Base-by-base conservation (phyloP, 768 basidiomycete species). In the Leucocoprinus birnbaumii region DNA sequence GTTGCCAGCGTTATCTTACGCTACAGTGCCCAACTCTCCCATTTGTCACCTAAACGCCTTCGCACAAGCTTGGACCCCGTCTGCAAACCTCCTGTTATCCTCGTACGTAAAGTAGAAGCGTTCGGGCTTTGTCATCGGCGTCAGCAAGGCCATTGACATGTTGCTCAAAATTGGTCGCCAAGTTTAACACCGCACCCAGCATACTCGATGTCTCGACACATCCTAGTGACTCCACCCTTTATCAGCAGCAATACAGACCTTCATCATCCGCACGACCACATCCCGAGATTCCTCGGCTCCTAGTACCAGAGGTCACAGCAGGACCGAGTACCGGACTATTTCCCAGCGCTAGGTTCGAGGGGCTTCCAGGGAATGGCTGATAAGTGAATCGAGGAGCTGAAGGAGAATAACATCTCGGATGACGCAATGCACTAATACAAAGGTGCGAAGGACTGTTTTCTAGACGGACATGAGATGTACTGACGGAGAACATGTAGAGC, bases 341-440 rank as follows among this genome's bases (percentile, higher is more conserved):
- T 5, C 5, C 11, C n/a, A n/a, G 87, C 38, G 68, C 69, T 4
- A 80, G 78, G 51, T 98, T 98, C 71, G 80, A 89, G 62, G 76
- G 65, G 26, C 3, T 98, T 85, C 71, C 75, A 76, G 11, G 69
- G 74, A 58, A 82, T 98, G 59, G 82, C 85, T n/a, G 82, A 89
- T 55, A 92, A 96, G 71, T 79, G 97, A 13, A 67, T 95, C 56
- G 80, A 72, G 2, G 80, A 88, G 64, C 75, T 92, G 61, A 75
- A 77, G 49, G 71, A 71, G 11, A 80, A 91, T 64, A 82, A 83
- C 3, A 91, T 98, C 85, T 93, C 96, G 2, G 59, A 76, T 34
- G 93, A 95, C 51, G 93, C 90, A 1, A 69, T 87, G 27, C 83
- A 87, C 45, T 98, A 94, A 93, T 98, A 84, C 69, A 77, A 80